A percentile compares a stretch with the other conserved stretches of the same genome.
Conservation (phyloP, 192 early-diverging fungal species). For the Rhizophagus sp. region DNA sequence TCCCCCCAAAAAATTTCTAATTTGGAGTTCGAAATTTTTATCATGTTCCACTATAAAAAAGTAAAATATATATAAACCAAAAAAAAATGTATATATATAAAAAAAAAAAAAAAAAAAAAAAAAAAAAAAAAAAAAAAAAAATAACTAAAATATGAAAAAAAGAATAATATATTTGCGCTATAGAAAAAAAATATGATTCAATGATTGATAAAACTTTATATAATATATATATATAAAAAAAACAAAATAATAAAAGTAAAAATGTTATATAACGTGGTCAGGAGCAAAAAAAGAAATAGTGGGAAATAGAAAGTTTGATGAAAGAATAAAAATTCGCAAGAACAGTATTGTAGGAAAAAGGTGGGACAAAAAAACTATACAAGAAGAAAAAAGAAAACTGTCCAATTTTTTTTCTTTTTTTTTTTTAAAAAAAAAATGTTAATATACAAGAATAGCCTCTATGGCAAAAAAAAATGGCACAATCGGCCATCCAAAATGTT, state of each 20-base stretch:
- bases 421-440: neutral
- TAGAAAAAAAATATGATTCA: neutral
- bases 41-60: too few relatives aligned
- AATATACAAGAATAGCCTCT: constrained; percentile 17
- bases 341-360: neutral
- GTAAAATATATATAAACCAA: too few relatives aligned
- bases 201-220: neutral
- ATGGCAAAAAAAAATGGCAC: neutral
- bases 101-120: too few relatives aligned
- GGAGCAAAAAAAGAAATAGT: neutral
- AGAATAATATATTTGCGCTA: neutral
- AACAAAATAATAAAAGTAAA: neutral
- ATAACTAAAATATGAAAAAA: too few relatives aligned
- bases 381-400: neutral
- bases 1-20: too few relatives aligned
- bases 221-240: neutral
- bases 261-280: neutral
- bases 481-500: constrained; percentile 9
- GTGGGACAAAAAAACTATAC: neutral
- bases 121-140: too few relatives aligned
- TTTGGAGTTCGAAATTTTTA: too few relatives aligned
- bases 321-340: neutral
- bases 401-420: constrained; percentile 6
- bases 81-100: too few relatives aligned
- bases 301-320: neutral